Base-by-base conservation (phyloP, 2,329 filamentous ascomycete genomes). In the Colletotrichum scovillei region DNA sequence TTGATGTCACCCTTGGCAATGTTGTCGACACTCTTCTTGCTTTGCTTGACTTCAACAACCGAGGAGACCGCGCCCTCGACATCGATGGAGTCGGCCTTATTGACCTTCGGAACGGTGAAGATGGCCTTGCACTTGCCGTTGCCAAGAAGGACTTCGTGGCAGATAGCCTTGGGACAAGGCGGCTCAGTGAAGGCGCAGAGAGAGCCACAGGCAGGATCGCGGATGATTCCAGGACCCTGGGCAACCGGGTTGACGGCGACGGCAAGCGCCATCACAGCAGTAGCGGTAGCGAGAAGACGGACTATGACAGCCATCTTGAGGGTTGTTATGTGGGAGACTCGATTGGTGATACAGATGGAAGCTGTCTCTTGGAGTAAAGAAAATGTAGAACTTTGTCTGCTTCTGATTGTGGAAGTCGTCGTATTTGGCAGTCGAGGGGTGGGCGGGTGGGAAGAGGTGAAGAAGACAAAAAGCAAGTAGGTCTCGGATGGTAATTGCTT, bases 41-140 rank as follows among this genome's bases (percentile, higher is more conserved):
- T 26, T 19, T 28, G 26, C 26, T 72, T 57, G 49, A 22, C 49
- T 19, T 63, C 35, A 1, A 28, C 30, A 7, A 24, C 30, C 9
- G 56, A 16, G 35, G 14, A 26, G 19, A 30, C 32, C 26, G 19
- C 19, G 11, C 8, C 26, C 12, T 63, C 59, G 11, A 5, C 32
- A 9, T 8, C 53, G 12, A 22, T 16, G 9, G 52, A 42, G 24
- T 49, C 46, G 14, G 49, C 28, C 3, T 35, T 26, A 38, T 52
- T 30, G 6, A 68, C 42, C 49, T 32, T 19, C 7, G 58, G 2
- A 24, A 59, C 52, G 38, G 68, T 12, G 30, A 55, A 72, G 28
- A 58, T 22, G 1, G 69, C 28, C 35, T 52, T n/a, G 38, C 65
- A 72, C 35, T 59, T 63, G 16, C 69, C 58, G 19, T 63, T 42